Percentiles rank a stretch among this genome's conserved stretches.
Conservation (phyloP, 2,329 filamentous ascomycete genomes). For the Colletotrichum spaethianum region DNA sequence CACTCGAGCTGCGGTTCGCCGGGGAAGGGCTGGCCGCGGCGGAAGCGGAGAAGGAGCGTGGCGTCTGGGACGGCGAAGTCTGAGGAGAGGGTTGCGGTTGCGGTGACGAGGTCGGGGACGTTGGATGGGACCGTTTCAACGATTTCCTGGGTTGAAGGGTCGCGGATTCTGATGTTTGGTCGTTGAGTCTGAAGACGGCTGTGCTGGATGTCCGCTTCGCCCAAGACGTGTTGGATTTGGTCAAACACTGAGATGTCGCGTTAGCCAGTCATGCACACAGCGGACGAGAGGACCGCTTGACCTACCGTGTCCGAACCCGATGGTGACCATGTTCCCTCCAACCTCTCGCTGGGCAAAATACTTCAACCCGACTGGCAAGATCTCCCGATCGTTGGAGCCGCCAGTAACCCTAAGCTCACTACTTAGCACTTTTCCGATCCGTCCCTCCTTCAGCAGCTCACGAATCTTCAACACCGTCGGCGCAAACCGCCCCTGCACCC, state of each 20-base stretch:
- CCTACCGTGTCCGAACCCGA: conserved; percentile 55
- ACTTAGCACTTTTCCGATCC: conserved; percentile 67
- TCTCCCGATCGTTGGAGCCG: conserved; percentile 53
- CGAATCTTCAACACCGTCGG: conserved; percentile 61
- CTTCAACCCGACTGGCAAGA: conserved; percentile 51
- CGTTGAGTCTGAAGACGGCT: conserved; percentile 52
- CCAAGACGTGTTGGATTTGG: conserved; percentile 22
- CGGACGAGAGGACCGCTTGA: neutral
- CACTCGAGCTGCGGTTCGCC: conserved; percentile 62
- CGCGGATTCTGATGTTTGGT: conserved; percentile 14
- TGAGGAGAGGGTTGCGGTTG: conserved; percentile 55
- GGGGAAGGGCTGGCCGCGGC: conserved; percentile 64
- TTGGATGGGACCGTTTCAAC: conserved; percentile 29
- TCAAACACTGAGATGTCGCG: neutral
- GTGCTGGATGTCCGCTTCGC: conserved; percentile 11
- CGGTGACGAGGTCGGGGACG: conserved; percentile 47
- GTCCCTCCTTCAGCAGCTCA: conserved; percentile 58
- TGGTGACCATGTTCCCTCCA: conserved; percentile 61
- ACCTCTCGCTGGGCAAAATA: conserved; percentile 66
- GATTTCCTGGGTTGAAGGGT: conserved; percentile 9
- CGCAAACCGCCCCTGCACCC: conserved; percentile 64
- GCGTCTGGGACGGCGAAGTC: conserved; percentile 50
- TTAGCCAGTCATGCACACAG: neutral
- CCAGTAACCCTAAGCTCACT: conserved; percentile 56
- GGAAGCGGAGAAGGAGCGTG: conserved; percentile 59